These are phyloP conservation scores for Coix lacrymajobi DNA, from an alignment of 176 grass and related monocot genomes.

Conservation along the genomic window DNA sequence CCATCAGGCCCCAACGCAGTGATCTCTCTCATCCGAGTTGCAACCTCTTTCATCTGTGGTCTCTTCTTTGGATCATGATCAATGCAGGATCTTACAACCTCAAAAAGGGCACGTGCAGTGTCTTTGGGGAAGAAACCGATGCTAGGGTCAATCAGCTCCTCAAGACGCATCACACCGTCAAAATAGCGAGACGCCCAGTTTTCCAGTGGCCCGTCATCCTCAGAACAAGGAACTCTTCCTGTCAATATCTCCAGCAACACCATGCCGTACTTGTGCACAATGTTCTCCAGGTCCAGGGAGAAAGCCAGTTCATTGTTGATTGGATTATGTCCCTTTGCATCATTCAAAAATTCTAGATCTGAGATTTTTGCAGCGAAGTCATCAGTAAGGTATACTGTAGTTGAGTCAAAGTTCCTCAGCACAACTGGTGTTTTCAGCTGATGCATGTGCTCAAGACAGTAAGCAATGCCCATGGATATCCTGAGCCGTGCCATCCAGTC, in stretches of 20 bases:
- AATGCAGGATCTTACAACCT: conserved; percentile 52
- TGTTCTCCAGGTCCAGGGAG: conserved; percentile 20
- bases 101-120: conserved; percentile 27
- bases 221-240: conserved; percentile 40
- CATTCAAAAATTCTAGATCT: conserved; percentile 43
- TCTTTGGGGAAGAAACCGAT: conserved; percentile 34
- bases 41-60: conserved; percentile 53
- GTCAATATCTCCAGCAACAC: conserved; percentile 77
- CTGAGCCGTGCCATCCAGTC: conserved; percentile 67
- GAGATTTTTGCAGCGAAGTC: conserved; percentile 79
- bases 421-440: conserved; percentile 55
- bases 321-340: conserved; percentile 12
- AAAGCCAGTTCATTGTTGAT: background rate
- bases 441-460: conserved; percentile 77
- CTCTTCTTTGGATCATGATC: conserved; percentile 43
- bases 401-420: conserved; percentile 47
- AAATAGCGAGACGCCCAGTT: conserved; percentile 37
- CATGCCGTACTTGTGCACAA: conserved; percentile 55
- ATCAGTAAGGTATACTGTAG: conserved; percentile 72
- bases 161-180: conserved; percentile 26
- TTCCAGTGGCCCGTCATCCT: conserved; percentile 42
- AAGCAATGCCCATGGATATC: conserved; percentile 90
- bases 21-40: conserved; percentile 52
- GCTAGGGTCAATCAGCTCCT: conserved; percentile 49
- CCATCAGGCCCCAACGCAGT: conserved; percentile 59